phyloP scores from a whole-genome alignment of 345 rosid species.

The Reutealis trisperma region DNA sequence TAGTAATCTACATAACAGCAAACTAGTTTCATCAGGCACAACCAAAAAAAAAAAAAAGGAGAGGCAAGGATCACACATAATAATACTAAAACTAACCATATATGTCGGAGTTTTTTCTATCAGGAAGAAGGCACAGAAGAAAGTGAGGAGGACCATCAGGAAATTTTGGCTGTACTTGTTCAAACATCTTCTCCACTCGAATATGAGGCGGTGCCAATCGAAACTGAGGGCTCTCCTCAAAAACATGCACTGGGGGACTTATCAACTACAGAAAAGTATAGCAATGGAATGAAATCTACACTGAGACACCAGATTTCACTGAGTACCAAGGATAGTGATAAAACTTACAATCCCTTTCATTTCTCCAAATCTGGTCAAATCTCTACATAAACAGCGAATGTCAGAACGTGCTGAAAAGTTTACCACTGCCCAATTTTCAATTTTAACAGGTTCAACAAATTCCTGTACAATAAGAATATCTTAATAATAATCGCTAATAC shows the following conservation, averaged over 20 bases:
- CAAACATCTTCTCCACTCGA: constrained; percentile 35
- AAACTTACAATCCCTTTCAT: constrained; percentile 42
- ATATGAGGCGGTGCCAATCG: constrained; percentile 24
- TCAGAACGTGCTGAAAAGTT: constrained; percentile 34
- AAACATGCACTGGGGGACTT: constrained; percentile 14
- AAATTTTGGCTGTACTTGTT: constrained; percentile 17
- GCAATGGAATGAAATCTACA: neutral
- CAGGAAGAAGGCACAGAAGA: constrained; percentile 28
- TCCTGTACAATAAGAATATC: constrained; percentile 15
- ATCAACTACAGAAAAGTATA: constrained; percentile 3
- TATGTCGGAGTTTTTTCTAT: constrained; percentile 28
- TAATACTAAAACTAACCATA: constrained; percentile 20
- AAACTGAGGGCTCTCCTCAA: constrained; percentile 25
- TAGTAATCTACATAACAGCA: too few relatives aligned
- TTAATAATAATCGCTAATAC: neutral
- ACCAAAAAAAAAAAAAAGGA: too few relatives aligned
- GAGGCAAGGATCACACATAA: too few relatives aligned
- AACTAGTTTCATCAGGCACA: too few relatives aligned
- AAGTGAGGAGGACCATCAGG: constrained; percentile 22
- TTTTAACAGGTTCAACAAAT: constrained; percentile 22
- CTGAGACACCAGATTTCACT: neutral
- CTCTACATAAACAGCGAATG: constrained; percentile 10
- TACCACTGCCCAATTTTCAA: constrained; percentile 35
- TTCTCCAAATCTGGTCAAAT: constrained; percentile 24
- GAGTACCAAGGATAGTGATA: too few relatives aligned